These are phyloP conservation scores for Penicillium paxilli DNA, from an alignment of 495 filamentous ascomycete species.

Conservation along the genomic window DNA sequence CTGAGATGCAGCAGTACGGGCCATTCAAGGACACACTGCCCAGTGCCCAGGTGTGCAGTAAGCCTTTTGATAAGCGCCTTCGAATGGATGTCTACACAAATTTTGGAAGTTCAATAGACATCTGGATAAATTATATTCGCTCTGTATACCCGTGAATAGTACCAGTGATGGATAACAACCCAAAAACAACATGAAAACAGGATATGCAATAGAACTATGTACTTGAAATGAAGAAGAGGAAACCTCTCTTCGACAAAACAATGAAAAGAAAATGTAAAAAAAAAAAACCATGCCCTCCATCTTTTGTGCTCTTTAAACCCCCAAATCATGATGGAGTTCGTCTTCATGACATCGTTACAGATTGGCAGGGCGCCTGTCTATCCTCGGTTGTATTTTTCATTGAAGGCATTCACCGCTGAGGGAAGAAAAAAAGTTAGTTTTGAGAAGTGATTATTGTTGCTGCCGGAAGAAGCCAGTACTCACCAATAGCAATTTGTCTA, in stretches of 20 bases:
- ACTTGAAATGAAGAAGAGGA: not conserved
- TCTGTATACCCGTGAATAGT: not conserved
- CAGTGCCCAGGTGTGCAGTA: too few species aligned
- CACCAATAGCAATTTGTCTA: conserved; percentile 62
- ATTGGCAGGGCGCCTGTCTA: conserved; percentile 21
- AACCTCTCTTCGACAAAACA: not conserved
- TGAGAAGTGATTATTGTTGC: not conserved
- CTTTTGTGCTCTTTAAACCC: conserved; percentile 7
- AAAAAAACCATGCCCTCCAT: not conserved
- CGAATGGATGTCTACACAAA: too few species aligned
- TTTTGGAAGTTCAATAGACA: not conserved
- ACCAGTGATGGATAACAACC: not conserved
- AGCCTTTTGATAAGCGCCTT: too few species aligned
- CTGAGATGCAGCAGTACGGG: too few species aligned
- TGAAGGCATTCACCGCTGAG: conserved; percentile 66
- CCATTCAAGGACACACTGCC: too few species aligned
- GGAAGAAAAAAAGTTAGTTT: conserved; percentile 16
- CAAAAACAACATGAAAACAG: not conserved
- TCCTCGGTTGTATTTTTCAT: conserved; percentile 68
- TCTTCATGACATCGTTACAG: conserved; percentile 28
- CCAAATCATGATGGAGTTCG: conserved; percentile 14
- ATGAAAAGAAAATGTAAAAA: not conserved
- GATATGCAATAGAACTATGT: not conserved
- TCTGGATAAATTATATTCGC: not conserved
- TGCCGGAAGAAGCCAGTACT: conserved; percentile 12